phyloP scores from a whole-genome alignment of 768 basidiomycete genomes.

The Kwoniella newhampshirensis region DNA sequence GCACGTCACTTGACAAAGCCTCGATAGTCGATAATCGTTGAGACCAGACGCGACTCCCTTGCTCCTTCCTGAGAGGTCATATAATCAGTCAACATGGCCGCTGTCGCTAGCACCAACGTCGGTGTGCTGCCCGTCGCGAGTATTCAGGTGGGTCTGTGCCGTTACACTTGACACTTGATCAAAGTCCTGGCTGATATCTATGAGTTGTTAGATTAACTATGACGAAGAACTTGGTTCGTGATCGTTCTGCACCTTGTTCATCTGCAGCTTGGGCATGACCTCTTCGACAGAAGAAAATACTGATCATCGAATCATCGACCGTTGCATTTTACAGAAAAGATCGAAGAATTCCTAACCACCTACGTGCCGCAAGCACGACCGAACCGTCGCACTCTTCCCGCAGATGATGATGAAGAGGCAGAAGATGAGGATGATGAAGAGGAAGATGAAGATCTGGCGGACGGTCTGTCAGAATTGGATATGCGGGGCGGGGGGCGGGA shows the following conservation, averaged over 20 bases:
- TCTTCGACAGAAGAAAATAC: not conserved
- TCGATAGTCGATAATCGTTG: no score
- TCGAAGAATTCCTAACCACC: slow-evolving; percentile 43
- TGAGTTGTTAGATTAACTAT: slow-evolving; percentile 31
- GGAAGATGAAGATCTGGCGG: slow-evolving; percentile 57
- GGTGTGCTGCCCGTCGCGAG: slow-evolving; percentile 45
- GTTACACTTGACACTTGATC: not conserved
- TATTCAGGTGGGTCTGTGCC: slow-evolving; percentile 29
- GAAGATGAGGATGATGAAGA: slow-evolving; percentile 39
- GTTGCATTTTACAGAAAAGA: slow-evolving; percentile 24
- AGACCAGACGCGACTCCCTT: no score
- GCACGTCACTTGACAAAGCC: no score
- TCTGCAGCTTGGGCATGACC: not conserved
- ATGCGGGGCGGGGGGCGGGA: slow-evolving; percentile 26
- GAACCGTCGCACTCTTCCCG: slow-evolving; percentile 9
- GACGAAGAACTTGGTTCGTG: slow-evolving; percentile 36
- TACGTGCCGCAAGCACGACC: slow-evolving; percentile 35
- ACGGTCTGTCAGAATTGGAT: slow-evolving; percentile 64
- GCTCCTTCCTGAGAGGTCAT: no score
- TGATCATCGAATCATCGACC: not conserved
- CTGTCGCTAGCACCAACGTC: slow-evolving; percentile 14
- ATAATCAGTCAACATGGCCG: slow-evolving; percentile 14
- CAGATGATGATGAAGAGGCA: slow-evolving; percentile 42
- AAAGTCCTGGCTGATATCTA: slow-evolving; percentile 8
- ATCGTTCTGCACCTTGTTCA: not conserved